Evolutionary conservation across 805 yeast genomes (phyloP).

Genomic region (Saccharomycopsis vini): DNA sequence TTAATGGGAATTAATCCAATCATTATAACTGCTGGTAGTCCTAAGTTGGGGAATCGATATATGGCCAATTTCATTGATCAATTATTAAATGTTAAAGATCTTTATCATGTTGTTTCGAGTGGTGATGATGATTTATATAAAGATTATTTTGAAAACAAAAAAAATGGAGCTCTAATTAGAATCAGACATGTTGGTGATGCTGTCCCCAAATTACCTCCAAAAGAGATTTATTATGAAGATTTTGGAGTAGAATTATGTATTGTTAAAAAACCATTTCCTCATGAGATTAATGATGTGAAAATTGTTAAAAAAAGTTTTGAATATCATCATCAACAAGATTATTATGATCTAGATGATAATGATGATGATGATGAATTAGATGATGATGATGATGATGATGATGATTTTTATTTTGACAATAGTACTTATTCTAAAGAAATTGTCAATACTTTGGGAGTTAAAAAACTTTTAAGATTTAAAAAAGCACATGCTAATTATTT

Average conservation of each 20-base stretch:
- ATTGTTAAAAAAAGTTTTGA: neutral
- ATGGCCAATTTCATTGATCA: slow-evolving; percentile 45
- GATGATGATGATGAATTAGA: neutral
- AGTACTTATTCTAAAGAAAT: neutral
- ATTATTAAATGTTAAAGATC: slow-evolving; percentile 32
- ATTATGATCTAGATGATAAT: neutral
- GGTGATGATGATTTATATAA: slow-evolving; percentile 12
- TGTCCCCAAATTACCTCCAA: slow-evolving; percentile 46
- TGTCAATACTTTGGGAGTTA: neutral
- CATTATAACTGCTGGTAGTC: slow-evolving; percentile 57
- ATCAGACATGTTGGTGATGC: slow-evolving; percentile 50
- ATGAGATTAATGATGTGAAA: slow-evolving; percentile 16
- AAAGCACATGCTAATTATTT: slow-evolving; percentile 2
- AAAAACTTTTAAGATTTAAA: neutral
- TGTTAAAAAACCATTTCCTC: slow-evolving; percentile 28
- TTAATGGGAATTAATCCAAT: slow-evolving; percentile 44
- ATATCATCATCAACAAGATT: neutral
- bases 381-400: neutral
- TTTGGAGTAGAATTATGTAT: slow-evolving; percentile 46
- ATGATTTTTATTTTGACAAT: neutral
- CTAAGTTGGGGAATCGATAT: slow-evolving; percentile 49
- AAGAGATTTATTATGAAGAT: slow-evolving; percentile 27
- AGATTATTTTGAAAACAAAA: slow-evolving; percentile 23
- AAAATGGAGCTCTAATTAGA: slow-evolving; percentile 37
- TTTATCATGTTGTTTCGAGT: neutral